These are phyloP conservation scores for Cokeromyces recurvatus DNA, from an alignment of 371 early-diverging fungal genomes.

Conservation along the genomic window DNA sequence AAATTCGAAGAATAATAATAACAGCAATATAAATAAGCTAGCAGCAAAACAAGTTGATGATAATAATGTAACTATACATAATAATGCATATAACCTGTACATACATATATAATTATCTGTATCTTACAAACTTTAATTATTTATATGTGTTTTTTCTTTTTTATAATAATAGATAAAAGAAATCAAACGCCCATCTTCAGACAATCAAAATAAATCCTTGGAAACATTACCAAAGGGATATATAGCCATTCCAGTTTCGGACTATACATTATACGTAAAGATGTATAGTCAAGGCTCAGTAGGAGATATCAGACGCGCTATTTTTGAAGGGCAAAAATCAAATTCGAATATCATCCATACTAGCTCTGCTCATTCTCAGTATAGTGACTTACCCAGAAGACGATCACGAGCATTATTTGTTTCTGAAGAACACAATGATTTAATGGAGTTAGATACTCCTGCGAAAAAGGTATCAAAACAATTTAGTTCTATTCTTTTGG, in stretches of 20 bases:
- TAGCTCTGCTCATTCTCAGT: too few relatives aligned
- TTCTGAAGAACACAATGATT: constrained; percentile 13
- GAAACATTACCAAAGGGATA: too few relatives aligned
- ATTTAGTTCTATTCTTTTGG: constrained; percentile 5
- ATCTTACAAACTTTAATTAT: too few relatives aligned
- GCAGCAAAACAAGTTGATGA: background rate
- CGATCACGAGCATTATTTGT: constrained; percentile 14
- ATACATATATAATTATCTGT: too few relatives aligned
- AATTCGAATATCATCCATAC: background rate
- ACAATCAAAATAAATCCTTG: too few relatives aligned
- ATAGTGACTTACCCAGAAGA: constrained; percentile 10
- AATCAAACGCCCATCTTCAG: too few relatives aligned
- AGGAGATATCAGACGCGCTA: constrained; percentile 19
- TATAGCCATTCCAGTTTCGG: constrained; percentile 27
- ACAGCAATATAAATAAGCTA: background rate
- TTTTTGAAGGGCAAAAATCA: constrained; percentile 17
- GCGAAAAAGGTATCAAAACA: constrained; percentile 17
- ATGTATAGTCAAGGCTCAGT: constrained; percentile 32
- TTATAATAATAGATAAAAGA: too few relatives aligned
- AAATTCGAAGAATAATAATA: too few relatives aligned
- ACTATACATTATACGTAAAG: constrained; percentile 29
- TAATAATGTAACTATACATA: too few relatives aligned
- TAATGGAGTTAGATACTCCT: constrained; percentile 17
- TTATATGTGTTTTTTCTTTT: too few relatives aligned
- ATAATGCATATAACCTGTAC: too few relatives aligned